Evolutionary conservation across 371 early-diverging fungal species (phyloP), one percentile per base, ranked within the genome.

Genomic region (Mucor mucedo): DNA sequence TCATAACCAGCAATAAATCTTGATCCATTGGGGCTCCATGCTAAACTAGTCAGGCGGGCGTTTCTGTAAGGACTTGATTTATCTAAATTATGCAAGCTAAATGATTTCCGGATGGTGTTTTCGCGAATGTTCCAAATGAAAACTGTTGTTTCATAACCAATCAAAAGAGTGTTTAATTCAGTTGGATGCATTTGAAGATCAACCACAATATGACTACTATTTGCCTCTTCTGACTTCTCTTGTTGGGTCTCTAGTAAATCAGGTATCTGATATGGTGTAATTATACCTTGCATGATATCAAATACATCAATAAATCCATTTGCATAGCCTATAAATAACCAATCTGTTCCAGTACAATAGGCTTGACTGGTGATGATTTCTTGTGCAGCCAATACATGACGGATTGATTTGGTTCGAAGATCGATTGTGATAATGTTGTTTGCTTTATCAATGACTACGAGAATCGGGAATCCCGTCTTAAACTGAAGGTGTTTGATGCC

Each of bases 281-380:
- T 59, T 39, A 50, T 69, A 28, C 85, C 85, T 14, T 71, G 62
- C 29, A 73, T 74, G 16, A 83, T 75, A 68, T 87, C 84, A 69
- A 84, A 84, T 2, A 84, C 79, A 55, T 84, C 84, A 5, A 85
- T 64, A 50, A 69, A 75, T 7, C 87, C 87, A 58, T 84, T 84
- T 6, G 76, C 75, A 41, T 83, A 76, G 1, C 87, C 87, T 56
- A 85, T 72, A 62, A 82, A 82, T 7, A 87, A 60, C 84, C 85
- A 87, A 40, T 87, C 84, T 45, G 84, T 77, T 28, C 85, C 87
- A 4, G 71, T 30, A 47, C 80, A 79, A 27, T 82, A 76, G 38
- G 79, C 75, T 29, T 79, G 66, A 11, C 84, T 77, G 8, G 85
- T 87, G 47, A 85, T 80, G 52, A 84, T 75, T 11, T 70, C 80